Conservation (phyloP, 129 eudicot genomes). For the Logfia minima region DNA sequence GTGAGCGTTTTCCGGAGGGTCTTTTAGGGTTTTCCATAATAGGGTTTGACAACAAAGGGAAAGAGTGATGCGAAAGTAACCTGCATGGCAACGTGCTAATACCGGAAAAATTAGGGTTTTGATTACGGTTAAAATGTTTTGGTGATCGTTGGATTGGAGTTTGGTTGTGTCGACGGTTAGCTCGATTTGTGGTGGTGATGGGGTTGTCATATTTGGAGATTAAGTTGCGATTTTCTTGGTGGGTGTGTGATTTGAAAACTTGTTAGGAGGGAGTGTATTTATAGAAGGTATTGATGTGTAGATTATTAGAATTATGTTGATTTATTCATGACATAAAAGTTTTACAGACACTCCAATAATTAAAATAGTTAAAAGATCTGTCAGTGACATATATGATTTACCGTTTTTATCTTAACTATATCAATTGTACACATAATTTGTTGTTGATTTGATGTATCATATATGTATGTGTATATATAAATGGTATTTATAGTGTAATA, state of each 20-base stretch:
- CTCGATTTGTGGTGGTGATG: conserved; percentile 18
- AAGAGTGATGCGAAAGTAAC: conserved; percentile 69
- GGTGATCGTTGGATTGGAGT: not conserved
- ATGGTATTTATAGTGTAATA: too few species aligned
- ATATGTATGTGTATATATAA: too few species aligned
- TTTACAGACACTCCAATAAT: too few species aligned
- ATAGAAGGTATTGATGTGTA: not conserved
- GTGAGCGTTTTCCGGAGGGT: conserved; percentile 43
- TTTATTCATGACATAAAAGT: too few species aligned
- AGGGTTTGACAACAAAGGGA: conserved; percentile 62
- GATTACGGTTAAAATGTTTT: not conserved
- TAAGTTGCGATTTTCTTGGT: not conserved
- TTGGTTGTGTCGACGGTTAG: conserved; percentile 14
- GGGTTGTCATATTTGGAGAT: not conserved
- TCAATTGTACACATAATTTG: too few species aligned
- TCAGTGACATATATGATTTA: too few species aligned
- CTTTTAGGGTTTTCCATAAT: conserved; percentile 62
- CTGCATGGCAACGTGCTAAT: conserved; percentile 57
- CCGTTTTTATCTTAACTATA: too few species aligned
- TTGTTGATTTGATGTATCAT: too few species aligned
- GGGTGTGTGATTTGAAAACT: conserved; percentile 7
- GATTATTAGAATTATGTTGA: too few species aligned
- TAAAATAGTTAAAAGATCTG: too few species aligned
- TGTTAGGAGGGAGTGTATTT: conserved; percentile 5
- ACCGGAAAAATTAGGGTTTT: conserved; percentile 31